Conservation (phyloP, 371 early-diverging fungal genomes). For the Rhizopus microsporus region DNA sequence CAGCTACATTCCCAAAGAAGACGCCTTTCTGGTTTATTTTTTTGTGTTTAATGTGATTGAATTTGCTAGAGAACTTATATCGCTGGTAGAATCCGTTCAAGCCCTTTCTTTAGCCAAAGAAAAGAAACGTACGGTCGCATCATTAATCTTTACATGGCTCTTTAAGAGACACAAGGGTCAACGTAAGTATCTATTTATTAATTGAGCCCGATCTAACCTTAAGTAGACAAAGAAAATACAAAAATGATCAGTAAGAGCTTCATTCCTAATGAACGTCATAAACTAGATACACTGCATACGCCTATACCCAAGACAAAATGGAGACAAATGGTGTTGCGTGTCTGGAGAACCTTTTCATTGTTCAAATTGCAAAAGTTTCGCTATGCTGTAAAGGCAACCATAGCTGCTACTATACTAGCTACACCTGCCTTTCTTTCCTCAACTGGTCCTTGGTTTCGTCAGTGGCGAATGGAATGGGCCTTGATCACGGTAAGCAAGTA, state of each 20-base stretch:
- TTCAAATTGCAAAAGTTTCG: slow-evolving; percentile 66
- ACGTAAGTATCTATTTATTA: too few relatives aligned
- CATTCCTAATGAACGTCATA: slow-evolving; percentile 55
- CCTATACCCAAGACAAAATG: slow-evolving; percentile 58
- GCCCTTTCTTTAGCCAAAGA: slow-evolving; percentile 16
- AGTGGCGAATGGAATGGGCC: slow-evolving; percentile 82
- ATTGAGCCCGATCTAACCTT: too few relatives aligned
- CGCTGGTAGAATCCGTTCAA: slow-evolving; percentile 40
- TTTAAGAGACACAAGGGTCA: slow-evolving; percentile 9
- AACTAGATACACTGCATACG: slow-evolving; percentile 64
- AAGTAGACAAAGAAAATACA: too few relatives aligned
- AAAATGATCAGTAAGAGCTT: too few relatives aligned
- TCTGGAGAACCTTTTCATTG: slow-evolving; percentile 62
- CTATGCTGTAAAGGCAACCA: slow-evolving; percentile 72
- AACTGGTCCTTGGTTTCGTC: slow-evolving; percentile 56
- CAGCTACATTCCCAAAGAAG: slow-evolving; percentile 51
- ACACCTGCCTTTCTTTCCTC: slow-evolving; percentile 68
- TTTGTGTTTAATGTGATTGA: slow-evolving; percentile 78
- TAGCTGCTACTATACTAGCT: slow-evolving; percentile 61
- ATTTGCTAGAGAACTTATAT: slow-evolving; percentile 65
- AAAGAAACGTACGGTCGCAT: slow-evolving; percentile 1
- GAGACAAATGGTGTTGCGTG: slow-evolving; percentile 49
- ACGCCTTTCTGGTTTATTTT: slow-evolving; percentile 73
- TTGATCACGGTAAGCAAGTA: slow-evolving; percentile 62
- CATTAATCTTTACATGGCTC: neutral